Conservation (phyloP, 1,139 yeast species). For the Protomyces pachydermus region DNA sequence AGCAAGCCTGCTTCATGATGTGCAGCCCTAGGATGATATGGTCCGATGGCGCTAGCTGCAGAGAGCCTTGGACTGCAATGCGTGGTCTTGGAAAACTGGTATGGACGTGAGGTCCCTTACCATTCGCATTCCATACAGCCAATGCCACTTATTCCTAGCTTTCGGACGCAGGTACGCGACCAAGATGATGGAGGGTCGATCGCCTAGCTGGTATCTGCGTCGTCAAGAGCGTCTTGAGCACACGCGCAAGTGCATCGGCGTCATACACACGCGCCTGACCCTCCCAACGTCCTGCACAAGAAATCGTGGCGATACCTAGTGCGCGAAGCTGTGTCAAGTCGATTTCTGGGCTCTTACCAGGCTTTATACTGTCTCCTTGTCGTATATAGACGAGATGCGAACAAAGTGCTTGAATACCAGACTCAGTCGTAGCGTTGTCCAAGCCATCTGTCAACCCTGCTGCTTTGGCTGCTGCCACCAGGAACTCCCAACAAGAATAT, state of each 20-base stretch:
- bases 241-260: not conserved
- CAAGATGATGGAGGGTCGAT: not conserved
- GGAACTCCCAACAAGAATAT: not conserved
- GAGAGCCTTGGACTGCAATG: too few species aligned
- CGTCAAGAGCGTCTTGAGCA: not conserved
- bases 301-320: not conserved
- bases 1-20: too few species aligned
- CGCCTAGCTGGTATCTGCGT: not conserved
- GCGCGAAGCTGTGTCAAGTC: not conserved
- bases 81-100: too few species aligned
- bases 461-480: slow-evolving; percentile 1
- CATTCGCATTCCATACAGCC: too few species aligned
- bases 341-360: not conserved
- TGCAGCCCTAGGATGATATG: too few species aligned
- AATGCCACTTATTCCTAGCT: not conserved
- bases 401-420: not conserved
- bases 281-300: not conserved
- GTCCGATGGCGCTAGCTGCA: too few species aligned
- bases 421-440: not conserved
- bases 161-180: not conserved
- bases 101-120: too few species aligned
- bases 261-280: not conserved
- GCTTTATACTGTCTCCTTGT: not conserved
- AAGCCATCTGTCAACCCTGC: not conserved
- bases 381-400: slow-evolving; percentile 4